Conservation (phyloP, 2,329 filamentous ascomycete genomes). For the Macrophomina tecta region DNA sequence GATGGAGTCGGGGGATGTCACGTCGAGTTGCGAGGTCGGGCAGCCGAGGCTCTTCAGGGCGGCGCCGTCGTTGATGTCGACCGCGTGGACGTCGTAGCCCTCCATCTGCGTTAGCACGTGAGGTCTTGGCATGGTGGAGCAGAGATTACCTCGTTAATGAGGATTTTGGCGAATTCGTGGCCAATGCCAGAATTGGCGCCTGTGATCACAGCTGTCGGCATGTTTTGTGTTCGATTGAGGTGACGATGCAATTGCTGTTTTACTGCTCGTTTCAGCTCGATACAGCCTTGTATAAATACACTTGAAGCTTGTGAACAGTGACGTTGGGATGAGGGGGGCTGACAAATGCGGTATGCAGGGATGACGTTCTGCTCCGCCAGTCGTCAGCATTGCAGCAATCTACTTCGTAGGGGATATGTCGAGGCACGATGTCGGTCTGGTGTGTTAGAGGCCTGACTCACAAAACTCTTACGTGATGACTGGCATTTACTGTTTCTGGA, state of each 20-base stretch:
- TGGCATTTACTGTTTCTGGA: too few relatives aligned
- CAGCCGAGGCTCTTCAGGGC: constrained; percentile 41
- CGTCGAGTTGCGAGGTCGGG: constrained; percentile 41
- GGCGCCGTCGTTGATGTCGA: constrained; percentile 38
- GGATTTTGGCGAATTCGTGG: constrained; percentile 42
- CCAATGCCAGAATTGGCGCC: constrained; percentile 52
- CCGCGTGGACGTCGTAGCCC: constrained; percentile 43
- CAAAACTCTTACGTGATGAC: too few relatives aligned
- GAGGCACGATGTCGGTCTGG: too few relatives aligned
- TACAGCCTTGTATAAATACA: neutral
- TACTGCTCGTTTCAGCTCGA: too few relatives aligned
- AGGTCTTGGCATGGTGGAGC: neutral
- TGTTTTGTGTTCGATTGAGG: constrained; percentile 29
- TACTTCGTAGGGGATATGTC: too few relatives aligned
- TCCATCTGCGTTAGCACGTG: constrained; percentile 25
- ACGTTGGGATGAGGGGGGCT: neutral
- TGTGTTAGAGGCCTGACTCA: too few relatives aligned
- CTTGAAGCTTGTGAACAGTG: neutral
- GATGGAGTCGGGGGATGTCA: constrained; percentile 44
- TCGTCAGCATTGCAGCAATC: neutral
- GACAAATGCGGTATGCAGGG: constrained; percentile 19
- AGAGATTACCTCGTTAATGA: constrained; percentile 36
- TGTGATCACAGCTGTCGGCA: constrained; percentile 50
- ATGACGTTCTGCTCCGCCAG: neutral
- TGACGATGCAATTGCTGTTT: too few relatives aligned